These are phyloP conservation scores for Trametes meyenii DNA, from an alignment of 768 basidiomycete species.

Conservation along the genomic window DNA sequence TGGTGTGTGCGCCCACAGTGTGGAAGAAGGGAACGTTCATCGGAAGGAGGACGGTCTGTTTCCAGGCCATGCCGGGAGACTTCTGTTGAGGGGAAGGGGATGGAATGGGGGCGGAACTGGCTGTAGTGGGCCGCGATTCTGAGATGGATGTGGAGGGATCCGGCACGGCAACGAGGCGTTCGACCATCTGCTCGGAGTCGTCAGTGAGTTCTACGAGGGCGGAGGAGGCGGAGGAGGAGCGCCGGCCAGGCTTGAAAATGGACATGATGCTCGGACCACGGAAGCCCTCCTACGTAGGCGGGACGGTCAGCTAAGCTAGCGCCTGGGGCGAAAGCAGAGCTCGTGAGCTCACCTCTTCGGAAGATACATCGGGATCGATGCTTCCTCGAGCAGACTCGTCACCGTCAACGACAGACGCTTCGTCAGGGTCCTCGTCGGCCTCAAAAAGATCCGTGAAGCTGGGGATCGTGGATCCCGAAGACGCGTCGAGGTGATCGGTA, in stretches of 20 bases:
- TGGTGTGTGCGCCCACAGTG: neutral
- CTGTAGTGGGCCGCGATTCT: slow-evolving; percentile 6
- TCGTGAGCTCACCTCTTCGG: slow-evolving; percentile 24
- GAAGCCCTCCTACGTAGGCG: slow-evolving; percentile 20
- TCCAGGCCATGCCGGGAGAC: slow-evolving; percentile 32
- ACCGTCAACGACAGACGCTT: neutral
- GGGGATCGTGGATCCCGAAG: slow-evolving; percentile 14
- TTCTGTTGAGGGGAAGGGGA: slow-evolving; percentile 17
- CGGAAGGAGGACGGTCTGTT: slow-evolving; percentile 27
- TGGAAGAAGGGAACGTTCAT: slow-evolving; percentile 20
- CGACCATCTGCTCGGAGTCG: slow-evolving; percentile 30
- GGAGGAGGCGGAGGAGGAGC: slow-evolving; percentile 21
- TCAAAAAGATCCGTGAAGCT: slow-evolving; percentile 22
- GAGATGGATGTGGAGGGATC: slow-evolving; percentile 12
- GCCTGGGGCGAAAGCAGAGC: slow-evolving; percentile 14
- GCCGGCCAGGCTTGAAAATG: slow-evolving; percentile 19
- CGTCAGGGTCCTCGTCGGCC: slow-evolving; percentile 16
- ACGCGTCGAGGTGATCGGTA: neutral
- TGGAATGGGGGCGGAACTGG: slow-evolving; percentile 15
- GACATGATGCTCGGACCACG: slow-evolving; percentile 22
- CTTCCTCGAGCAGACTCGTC: slow-evolving; percentile 10
- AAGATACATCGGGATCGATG: slow-evolving; percentile 21
- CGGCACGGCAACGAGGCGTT: slow-evolving; percentile 27
- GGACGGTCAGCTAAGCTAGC: slow-evolving; percentile 14
- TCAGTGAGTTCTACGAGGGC: slow-evolving; percentile 21